Evolutionary conservation across 2,329 filamentous ascomycete genomes (phyloP).

Genomic region (Didymella exigua): DNA sequence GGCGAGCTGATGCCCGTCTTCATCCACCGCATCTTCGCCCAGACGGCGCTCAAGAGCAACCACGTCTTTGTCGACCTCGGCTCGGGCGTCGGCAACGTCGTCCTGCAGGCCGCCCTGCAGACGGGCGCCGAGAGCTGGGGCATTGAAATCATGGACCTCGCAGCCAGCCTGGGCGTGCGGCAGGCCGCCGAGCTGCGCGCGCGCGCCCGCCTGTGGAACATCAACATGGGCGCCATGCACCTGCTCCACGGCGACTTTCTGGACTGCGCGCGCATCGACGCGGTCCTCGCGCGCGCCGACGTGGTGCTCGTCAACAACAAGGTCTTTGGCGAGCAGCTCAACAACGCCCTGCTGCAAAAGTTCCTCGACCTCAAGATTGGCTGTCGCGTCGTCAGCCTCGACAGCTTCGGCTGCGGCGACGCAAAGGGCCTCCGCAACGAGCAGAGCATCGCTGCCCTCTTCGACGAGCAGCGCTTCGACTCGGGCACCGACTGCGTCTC

Average conservation of each 20-base stretch:
- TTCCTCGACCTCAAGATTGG: conserved; percentile 93
- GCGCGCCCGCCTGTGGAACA: conserved; percentile 88
- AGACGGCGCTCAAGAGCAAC: conserved; percentile 77
- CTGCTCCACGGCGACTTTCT: conserved; percentile 86
- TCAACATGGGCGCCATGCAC: conserved; percentile 77
- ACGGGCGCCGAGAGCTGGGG: conserved; percentile 95
- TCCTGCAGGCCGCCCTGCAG: conserved; percentile 90
- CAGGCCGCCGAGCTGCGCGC: conserved; percentile 83
- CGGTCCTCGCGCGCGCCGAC: conserved; percentile 80
- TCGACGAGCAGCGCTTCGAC: conserved; percentile 74
- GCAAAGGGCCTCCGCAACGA: conserved; percentile 75
- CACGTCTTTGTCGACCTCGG: conserved; percentile 94
- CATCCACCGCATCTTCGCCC: conserved; percentile 78
- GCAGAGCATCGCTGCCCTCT: conserved; percentile 79
- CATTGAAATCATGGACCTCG: conserved; percentile 94
- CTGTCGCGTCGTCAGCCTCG: conserved; percentile 87
- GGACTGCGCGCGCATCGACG: conserved; percentile 70
- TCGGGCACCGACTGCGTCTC: conserved; percentile 78
- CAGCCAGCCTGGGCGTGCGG: conserved; percentile 77
- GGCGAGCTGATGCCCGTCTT: conserved; percentile 89
- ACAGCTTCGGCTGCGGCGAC: conserved; percentile 81
- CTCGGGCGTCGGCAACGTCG: conserved; percentile 94
- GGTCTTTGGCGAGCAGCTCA: conserved; percentile 86
- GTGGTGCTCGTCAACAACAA: conserved; percentile 99
- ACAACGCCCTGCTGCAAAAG: conserved; percentile 82